phyloP scores from a whole-genome alignment of 2,329 filamentous ascomycete species.

The Rhynchosporium secalis region DNA sequence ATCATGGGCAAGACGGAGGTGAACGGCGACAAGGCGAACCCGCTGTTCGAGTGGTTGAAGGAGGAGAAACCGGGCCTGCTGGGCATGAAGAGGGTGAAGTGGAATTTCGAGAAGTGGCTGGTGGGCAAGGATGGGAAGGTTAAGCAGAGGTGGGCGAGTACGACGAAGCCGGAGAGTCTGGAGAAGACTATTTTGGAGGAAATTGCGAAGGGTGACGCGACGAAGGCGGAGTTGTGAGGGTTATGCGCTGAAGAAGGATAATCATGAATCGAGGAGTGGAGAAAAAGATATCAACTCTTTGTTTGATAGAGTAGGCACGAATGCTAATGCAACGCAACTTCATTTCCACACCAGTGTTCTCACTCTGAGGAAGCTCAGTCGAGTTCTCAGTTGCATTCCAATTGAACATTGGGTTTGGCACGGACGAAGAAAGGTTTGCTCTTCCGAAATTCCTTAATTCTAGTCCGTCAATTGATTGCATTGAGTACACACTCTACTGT shows the following conservation, averaged over 20 bases:
- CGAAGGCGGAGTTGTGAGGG: slow-evolving; percentile 22
- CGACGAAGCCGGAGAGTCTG: slow-evolving; percentile 79
- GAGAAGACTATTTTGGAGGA: slow-evolving; percentile 75
- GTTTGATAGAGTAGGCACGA: no score
- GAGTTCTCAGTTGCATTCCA: no score
- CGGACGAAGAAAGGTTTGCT: no score
- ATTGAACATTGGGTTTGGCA: no score
- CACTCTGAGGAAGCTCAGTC: no score
- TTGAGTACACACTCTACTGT: no score
- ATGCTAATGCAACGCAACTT: no score
- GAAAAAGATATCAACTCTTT: not conserved
- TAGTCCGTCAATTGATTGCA: no score
- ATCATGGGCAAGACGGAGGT: slow-evolving; percentile 83
- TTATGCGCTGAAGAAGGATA: not conserved
- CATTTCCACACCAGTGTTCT: no score
- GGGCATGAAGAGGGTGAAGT: slow-evolving; percentile 91
- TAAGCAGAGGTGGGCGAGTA: slow-evolving; percentile 82
- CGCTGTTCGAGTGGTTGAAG: slow-evolving; percentile 78
- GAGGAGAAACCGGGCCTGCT: slow-evolving; percentile 75
- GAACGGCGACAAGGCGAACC: slow-evolving; percentile 80
- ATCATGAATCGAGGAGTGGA: not conserved
- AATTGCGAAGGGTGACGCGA: slow-evolving; percentile 31
- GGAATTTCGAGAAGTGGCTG: slow-evolving; percentile 99
- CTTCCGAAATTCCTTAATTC: no score
- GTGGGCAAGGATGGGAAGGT: slow-evolving; percentile 84